phyloP scores from a whole-genome alignment of 2,329 filamentous ascomycete genomes.

The Fusarium gaditjirri region DNA sequence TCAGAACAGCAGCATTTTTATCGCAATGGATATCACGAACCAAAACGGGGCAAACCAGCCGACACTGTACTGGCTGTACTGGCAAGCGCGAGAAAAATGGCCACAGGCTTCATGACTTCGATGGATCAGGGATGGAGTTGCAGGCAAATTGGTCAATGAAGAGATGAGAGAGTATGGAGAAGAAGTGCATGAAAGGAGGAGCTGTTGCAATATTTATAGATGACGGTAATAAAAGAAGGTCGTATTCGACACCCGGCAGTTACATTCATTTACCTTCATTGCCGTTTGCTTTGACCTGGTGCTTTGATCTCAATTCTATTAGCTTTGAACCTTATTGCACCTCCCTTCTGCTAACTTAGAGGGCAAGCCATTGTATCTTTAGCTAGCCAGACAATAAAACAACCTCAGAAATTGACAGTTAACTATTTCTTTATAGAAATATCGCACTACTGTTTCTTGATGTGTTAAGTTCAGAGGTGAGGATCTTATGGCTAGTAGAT shows the following conservation, averaged over 20 bases:
- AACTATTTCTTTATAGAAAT: no score
- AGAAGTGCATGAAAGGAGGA: rapidly evolving
- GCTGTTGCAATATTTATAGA: not conserved
- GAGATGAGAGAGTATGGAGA: rapidly evolving
- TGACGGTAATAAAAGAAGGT: rapidly evolving
- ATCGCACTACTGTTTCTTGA: not conserved
- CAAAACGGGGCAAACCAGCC: not conserved
- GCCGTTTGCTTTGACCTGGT: not conserved
- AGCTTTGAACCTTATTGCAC: not conserved
- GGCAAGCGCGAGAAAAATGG: not conserved
- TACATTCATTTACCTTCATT: rapidly evolving
- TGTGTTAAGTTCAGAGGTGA: rapidly evolving
- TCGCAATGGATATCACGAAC: not conserved
- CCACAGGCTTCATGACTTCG: not conserved
- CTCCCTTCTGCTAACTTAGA: rapidly evolving
- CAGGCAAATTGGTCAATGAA: rapidly evolving
- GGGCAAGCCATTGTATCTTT: not conserved
- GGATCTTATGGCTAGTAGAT: rapidly evolving
- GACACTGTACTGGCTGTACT: not conserved
- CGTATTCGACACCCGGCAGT: not conserved
- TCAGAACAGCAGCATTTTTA: not conserved
- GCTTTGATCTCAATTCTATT: not conserved
- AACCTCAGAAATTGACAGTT: not conserved
- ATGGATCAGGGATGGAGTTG: rapidly evolving
- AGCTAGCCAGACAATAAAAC: rapidly evolving